Evolutionary conservation across 192 early-diverging fungal genomes (phyloP).

Genomic region (Diversispora eburnea): DNA sequence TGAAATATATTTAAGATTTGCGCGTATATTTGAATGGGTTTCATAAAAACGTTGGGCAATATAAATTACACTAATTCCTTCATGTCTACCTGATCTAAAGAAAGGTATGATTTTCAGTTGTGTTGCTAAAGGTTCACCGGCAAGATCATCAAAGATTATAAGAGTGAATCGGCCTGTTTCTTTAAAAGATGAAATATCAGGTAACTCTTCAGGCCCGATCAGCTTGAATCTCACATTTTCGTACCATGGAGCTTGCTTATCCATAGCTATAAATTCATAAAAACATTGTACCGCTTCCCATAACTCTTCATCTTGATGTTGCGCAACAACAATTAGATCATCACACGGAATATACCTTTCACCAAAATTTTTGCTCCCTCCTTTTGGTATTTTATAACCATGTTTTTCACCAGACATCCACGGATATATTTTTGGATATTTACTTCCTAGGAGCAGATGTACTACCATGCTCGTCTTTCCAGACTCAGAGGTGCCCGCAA

Average conservation of each 20-base stretch:
- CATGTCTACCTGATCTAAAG: conserved; percentile 11
- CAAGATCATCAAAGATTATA: too few relatives aligned
- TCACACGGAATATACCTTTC: conserved; percentile 6
- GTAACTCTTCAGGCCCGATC: not conserved
- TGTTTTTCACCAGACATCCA: conserved; percentile 3
- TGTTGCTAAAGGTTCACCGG: not conserved
- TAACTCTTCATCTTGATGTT: too few relatives aligned
- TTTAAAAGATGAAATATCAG: too few relatives aligned
- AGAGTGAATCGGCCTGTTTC: too few relatives aligned
- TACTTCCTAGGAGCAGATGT: conserved; percentile 1
- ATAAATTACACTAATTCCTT: not conserved
- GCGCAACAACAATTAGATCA: too few relatives aligned
- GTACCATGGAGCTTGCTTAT: conserved; percentile 6
- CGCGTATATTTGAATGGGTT: too few relatives aligned
- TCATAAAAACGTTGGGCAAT: too few relatives aligned
- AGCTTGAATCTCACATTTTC: conserved; percentile 10
- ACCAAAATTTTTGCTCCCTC: conserved; percentile 2
- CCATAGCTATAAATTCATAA: too few relatives aligned
- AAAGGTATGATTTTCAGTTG: conserved; percentile 7
- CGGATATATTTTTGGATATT: conserved; percentile 3
- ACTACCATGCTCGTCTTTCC: conserved; percentile 7
- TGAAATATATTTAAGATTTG: too few relatives aligned
- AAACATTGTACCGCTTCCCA: too few relatives aligned
- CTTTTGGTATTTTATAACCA: conserved; percentile 11
- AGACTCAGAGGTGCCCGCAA: conserved; percentile 15